Conservation (phyloP, 345 rosid genomes). For the Gossypium ekmanianum region DNA sequence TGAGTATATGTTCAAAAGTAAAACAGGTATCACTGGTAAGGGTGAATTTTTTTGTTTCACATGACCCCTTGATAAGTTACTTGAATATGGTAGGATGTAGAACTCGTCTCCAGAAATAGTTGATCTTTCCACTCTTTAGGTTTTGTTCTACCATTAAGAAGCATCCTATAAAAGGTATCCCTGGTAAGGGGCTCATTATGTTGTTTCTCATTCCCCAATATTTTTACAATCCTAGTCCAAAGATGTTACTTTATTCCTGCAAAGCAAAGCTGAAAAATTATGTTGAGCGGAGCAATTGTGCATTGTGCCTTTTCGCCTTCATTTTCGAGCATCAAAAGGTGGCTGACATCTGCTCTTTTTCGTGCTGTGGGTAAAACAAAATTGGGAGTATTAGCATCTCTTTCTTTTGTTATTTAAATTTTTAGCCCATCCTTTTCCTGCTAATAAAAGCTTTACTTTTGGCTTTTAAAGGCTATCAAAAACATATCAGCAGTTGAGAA, state of each 20-base stretch:
- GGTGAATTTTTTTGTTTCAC: conserved; percentile 19
- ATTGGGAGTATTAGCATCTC: conserved; percentile 62
- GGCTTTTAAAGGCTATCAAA: conserved; percentile 73
- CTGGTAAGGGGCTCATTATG: conserved; percentile 49
- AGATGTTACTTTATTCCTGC: conserved; percentile 49
- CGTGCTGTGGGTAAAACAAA: conserved; percentile 52
- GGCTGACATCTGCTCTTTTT: conserved; percentile 44
- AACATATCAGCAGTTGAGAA: conserved; percentile 73
- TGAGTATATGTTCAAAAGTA: conserved; percentile 37
- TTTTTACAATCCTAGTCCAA: conserved; percentile 37
- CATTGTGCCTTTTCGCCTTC: conserved; percentile 44
- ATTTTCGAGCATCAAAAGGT: conserved; percentile 54
- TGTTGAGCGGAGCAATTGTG: conserved; percentile 50
- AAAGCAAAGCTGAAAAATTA: conserved; percentile 41
- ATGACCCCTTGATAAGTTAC: conserved; percentile 24
- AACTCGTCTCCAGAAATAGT: conserved; percentile 24
- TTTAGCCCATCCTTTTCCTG: conserved; percentile 41
- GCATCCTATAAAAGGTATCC: conserved; percentile 29
- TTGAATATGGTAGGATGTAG: conserved; percentile 29
- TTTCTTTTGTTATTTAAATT: conserved; percentile 46
- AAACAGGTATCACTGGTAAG: conserved; percentile 45
- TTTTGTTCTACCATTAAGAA: conserved; percentile 27
- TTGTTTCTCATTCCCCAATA: conserved; percentile 26
- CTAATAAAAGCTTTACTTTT: conserved; percentile 55
- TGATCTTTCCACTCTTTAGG: conserved; percentile 32